These are phyloP conservation scores for Cyclotella kingstonii DNA, from an alignment of 108 stramenopile genomes.

Conservation along the genomic window DNA sequence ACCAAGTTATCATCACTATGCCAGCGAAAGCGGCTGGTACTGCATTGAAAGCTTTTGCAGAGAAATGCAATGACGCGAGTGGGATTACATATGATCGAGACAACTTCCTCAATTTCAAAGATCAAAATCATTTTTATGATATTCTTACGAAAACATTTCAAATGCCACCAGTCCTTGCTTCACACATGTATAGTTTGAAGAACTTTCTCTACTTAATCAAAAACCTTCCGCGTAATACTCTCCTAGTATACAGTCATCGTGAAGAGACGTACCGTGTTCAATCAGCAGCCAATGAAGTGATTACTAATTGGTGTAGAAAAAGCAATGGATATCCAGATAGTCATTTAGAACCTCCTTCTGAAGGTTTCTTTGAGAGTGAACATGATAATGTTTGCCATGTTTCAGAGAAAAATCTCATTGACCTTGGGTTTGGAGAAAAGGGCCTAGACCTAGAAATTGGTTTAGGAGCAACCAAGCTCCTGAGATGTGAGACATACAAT, in stretches of 20 bases:
- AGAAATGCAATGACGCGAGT: constrained; percentile 9
- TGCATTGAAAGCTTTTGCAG: constrained; percentile 15
- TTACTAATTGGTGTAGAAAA: constrained; percentile 11
- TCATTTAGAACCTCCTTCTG: constrained; percentile 1
- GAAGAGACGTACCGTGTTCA: constrained; percentile 33
- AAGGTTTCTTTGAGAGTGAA: constrained; percentile 6
- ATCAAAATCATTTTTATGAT: background rate
- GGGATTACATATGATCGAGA: background rate
- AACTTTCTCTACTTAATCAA: constrained; percentile 3
- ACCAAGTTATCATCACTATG: constrained; percentile 19
- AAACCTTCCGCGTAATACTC: constrained; percentile 9
- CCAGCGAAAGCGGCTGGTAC: constrained; percentile 33
- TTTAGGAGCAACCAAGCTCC: background rate
- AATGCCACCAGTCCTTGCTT: constrained; percentile 12
- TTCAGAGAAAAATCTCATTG: constrained; percentile 18
- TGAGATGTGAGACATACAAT: constrained; percentile 35
- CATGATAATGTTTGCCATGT: constrained; percentile 20
- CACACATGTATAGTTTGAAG: constrained; percentile 4
- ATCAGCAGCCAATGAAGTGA: constrained; percentile 25
- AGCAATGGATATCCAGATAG: background rate
- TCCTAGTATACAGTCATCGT: constrained; percentile 42
- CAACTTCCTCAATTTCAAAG: background rate
- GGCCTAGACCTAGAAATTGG: constrained; percentile 9
- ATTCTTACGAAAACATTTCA: constrained; percentile 16
- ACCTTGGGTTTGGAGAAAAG: constrained; percentile 8